Evolutionary conservation across 2,329 filamentous ascomycete species (phyloP), one percentile per base, ranked within the genome.

Genomic region (Pseudopyrenochaeta lycopersici): DNA sequence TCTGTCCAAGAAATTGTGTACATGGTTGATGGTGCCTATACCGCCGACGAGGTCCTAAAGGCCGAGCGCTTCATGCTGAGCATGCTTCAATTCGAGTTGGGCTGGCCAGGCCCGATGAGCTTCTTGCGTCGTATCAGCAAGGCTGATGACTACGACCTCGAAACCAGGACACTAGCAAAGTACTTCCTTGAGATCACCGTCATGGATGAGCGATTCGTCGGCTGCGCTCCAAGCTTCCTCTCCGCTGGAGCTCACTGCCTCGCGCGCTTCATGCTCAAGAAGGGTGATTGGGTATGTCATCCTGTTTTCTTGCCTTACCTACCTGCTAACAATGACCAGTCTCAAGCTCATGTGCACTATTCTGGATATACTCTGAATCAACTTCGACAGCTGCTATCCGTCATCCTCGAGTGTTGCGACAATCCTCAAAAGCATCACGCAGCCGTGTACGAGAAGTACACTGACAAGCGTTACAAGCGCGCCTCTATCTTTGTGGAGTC

Each of bases 41-140:
- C 85, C 2, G 84, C 86, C 14, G 93, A 97, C 52, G 95, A 98
- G 79, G 94, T 99, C 52, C 85, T 98, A 62, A 97, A 98, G 80
- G 95, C 95, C 0, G 95, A 99, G 78, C 89, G 93, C 11, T 98
- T 97, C 81, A 99, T 99, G 93, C 85, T 99, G 46, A 96, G 87
- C 77, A 96, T 97, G 89, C 86, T 99, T 48, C 86, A 92, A 67
- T 99, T 97, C 72, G 92, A 97, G 78, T 86, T 99, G 48, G 95
- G 95, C 46, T 98, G 92, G 90, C 95, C 95, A n/a, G 95, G 95
- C 38, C 95, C 95, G 1, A 97, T 99, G 94, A 97, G 92, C 80
- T 99, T 99, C 78, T 83, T 99, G 57, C 87, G 95, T 56, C 88
- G 94, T 51, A 95, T 98, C 77, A 98, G 94, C 87, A 98, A 98